Percentiles rank a stretch among this genome's conserved stretches.
phyloP scores from a whole-genome alignment of 441 rosid species.

The Erysimum pusillum region DNA sequence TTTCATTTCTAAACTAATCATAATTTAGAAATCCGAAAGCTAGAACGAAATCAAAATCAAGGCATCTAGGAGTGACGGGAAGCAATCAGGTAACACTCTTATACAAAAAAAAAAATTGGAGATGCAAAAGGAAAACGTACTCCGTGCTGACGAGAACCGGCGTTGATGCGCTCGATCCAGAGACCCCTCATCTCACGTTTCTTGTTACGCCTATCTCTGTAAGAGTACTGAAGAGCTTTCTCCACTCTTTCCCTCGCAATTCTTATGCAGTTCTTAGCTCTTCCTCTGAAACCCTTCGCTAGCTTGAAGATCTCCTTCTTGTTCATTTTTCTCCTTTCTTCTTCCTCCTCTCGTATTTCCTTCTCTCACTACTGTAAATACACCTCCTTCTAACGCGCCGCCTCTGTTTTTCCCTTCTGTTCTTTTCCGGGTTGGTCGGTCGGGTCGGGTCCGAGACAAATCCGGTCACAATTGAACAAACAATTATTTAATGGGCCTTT shows the following conservation, averaged over 20 bases:
- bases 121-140: constrained; percentile 50
- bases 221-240: constrained; percentile 94
- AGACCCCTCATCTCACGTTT: constrained; percentile 95
- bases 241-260: constrained; percentile 95
- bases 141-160: constrained; percentile 86
- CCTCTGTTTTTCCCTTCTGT: constrained; percentile 8
- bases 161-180: constrained; percentile 96
- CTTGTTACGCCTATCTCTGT: constrained; percentile 93
- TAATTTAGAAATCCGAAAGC: background rate
- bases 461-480: background rate
- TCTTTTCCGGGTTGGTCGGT: background rate
- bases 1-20: constrained; percentile 11
- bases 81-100: background rate
- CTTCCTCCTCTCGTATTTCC: background rate
- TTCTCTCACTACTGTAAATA: background rate
- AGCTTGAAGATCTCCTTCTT: constrained; percentile 86
- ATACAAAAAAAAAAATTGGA: background rate
- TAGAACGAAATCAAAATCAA: background rate
- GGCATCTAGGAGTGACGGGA: constrained; percentile 6
- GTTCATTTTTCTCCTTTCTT: constrained; percentile 60
- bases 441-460: background rate
- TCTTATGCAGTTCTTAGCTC: constrained; percentile 92
- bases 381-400: constrained; percentile 36
- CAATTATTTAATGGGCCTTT: constrained; percentile 8
- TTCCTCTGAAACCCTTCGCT: constrained; percentile 92